Conservation (phyloP, 208 protist species). For the Wallacemonas collosoma region DNA sequence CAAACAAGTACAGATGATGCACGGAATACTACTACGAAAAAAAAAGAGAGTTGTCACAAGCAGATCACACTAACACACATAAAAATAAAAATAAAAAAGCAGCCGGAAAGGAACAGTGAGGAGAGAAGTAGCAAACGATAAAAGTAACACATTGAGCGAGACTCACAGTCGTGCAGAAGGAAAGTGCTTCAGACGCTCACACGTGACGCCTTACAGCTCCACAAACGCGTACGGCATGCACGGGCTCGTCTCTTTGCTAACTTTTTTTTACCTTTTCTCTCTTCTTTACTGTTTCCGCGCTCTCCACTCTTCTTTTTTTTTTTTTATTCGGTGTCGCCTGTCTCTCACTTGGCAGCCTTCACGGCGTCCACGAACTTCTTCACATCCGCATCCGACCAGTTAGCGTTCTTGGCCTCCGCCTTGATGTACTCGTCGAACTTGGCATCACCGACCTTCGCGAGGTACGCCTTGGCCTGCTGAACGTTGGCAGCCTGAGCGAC, state of each 20-base stretch:
- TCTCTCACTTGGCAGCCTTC: slow-evolving; percentile 69
- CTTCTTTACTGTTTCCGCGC: background rate
- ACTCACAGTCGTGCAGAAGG: no score
- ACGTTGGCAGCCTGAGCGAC: slow-evolving; percentile 80
- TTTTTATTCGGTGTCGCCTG: background rate
- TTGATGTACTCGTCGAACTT: slow-evolving; percentile 77
- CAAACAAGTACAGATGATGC: slow-evolving; percentile 7
- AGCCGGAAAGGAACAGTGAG: slow-evolving; percentile 12
- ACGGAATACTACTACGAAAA: slow-evolving; percentile 19
- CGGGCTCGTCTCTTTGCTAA: background rate
- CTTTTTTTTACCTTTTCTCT: slow-evolving; percentile 3
- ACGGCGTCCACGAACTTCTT: slow-evolving; percentile 87
- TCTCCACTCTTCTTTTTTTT: background rate
- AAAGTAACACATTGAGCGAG: background rate
- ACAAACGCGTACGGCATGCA: background rate
- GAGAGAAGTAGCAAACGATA: slow-evolving; percentile 9
- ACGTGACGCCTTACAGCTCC: no score
- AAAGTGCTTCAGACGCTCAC: no score
- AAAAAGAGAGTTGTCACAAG: background rate
- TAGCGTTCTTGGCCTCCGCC: slow-evolving; percentile 80
- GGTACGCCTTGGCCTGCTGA: slow-evolving; percentile 66
- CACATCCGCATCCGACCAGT: slow-evolving; percentile 76
- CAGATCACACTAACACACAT: background rate
- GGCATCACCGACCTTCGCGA: slow-evolving; percentile 65
- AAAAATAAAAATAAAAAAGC: background rate